Conservation (phyloP, 352 stramenopile genomes). For the Globisporangium heterothallicum region DNA sequence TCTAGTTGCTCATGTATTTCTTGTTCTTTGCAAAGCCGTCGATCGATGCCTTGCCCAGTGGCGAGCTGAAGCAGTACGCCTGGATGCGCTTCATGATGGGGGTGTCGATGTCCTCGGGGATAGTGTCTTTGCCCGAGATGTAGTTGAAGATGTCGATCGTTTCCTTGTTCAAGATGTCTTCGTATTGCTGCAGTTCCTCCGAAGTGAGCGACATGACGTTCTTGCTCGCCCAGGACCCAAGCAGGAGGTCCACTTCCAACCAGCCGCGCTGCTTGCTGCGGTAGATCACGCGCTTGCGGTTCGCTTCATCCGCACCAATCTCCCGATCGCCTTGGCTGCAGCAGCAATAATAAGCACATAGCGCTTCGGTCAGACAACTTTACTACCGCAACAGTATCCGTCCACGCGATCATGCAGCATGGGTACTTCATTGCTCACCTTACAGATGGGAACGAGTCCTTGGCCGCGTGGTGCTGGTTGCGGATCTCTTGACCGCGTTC, state of each 20-base stretch:
- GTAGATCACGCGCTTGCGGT: constrained; percentile 93
- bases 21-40: constrained; percentile 74
- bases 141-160: constrained; percentile 99
- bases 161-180: constrained; percentile 95
- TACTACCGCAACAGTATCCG: background rate
- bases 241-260: constrained; percentile 94
- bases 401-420: background rate
- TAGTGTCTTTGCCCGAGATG: constrained; percentile 84
- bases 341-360: background rate
- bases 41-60: constrained; percentile 86
- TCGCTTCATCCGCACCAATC: constrained; percentile 55
- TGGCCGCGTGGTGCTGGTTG: constrained; percentile 40
- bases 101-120: constrained; percentile 79
- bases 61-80: constrained; percentile 84
- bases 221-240: constrained; percentile 92
- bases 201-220: constrained; percentile 81
- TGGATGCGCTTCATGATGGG: constrained; percentile 91
- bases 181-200: constrained; percentile 91
- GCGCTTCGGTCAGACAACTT: background rate
- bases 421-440: constrained; percentile 15
- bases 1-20: constrained; percentile 84
- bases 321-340: constrained; percentile 46
- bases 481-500: constrained; percentile 51
- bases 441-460: constrained; percentile 30
- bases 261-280: constrained; percentile 94